Base-by-base conservation (phyloP, 2,329 filamentous ascomycete species). In the Parastagonospora nodorum region DNA sequence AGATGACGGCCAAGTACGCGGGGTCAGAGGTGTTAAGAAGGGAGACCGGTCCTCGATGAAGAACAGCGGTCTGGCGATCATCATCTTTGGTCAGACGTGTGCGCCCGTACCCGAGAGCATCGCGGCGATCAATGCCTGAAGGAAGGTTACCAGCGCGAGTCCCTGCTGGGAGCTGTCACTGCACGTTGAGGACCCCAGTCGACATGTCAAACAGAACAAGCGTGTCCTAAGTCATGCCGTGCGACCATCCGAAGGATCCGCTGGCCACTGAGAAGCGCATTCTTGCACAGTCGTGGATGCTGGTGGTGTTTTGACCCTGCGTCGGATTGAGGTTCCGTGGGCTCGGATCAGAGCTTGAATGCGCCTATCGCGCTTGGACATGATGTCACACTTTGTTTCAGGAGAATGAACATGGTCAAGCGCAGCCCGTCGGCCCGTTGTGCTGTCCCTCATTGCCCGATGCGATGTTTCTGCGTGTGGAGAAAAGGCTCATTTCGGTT, bases 241-340 rank as follows among this genome's bases (percentile, higher is more conserved):
- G 43, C 35, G 29, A 42, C 36, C 45, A 43, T 27, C 36, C 36
- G 36, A 42, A 46, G 31, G 29, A 35, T n/a, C 14, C 35, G 19
- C 19, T 24, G 19, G 35, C 14, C 14, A 12, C 6, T 11, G 8
- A 11, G 35, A 16, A 37, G 14, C 12, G 19, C 35, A 37, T 14
- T 16, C 35, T 46, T 36, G 45, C 42, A 46, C 38, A 44, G 42
- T 39, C 36, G 42, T 38, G 43, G 46, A 49, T 29, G 51, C 50
- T 16, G 45, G 50, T 55, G 55, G 48, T 60, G 57, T 60, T 60
- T 60, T 52, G 51, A 33, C 51, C 42, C 44, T n/a, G 27, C 44
- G 47, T 42, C 37, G 45, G 29, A 37, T 55, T 52, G 15, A 51
- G 15, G 24, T 28, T 42, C 41, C 41, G 41, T 35, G 41, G 30